These are phyloP conservation scores for Talaromyces sp. DNA, from an alignment of 2,329 filamentous ascomycete genomes.

Conservation along the genomic window DNA sequence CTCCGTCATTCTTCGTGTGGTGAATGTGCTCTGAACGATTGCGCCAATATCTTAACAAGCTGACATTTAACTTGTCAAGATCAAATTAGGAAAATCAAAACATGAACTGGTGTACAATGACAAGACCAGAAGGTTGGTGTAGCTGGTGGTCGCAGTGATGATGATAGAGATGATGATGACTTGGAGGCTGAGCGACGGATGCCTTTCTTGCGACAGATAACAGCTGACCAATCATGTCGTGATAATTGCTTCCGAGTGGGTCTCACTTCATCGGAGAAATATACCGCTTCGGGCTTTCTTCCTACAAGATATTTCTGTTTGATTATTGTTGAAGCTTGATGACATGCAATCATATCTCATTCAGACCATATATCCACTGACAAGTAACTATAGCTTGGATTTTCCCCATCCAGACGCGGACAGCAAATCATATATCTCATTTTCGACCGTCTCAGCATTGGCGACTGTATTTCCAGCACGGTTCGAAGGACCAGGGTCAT, in stretches of 20 bases:
- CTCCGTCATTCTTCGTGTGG: slow-evolving; percentile 27
- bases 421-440: slow-evolving; percentile 52
- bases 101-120: background rate
- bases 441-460: slow-evolving; percentile 38
- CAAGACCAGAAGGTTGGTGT: background rate
- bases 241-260: background rate
- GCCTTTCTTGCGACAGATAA: slow-evolving; percentile 17
- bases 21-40: background rate
- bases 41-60: slow-evolving; percentile 7
- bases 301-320: background rate
- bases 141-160: background rate
- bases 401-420: slow-evolving; percentile 49
- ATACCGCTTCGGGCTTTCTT: background rate
- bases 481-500: slow-evolving; percentile 52
- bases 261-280: background rate
- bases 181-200: slow-evolving; percentile 4
- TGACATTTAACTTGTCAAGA: background rate
- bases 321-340: background rate
- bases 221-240: background rate
- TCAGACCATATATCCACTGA: background rate
- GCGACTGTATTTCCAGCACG: slow-evolving; percentile 47
- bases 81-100: background rate
- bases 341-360: background rate
- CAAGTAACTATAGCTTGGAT: slow-evolving; percentile 25
- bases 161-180: background rate